Evolutionary conservation across 805 yeast species (phyloP), one percentile per base, ranked within the genome.

Genomic region (Ogataea pignaliae): DNA sequence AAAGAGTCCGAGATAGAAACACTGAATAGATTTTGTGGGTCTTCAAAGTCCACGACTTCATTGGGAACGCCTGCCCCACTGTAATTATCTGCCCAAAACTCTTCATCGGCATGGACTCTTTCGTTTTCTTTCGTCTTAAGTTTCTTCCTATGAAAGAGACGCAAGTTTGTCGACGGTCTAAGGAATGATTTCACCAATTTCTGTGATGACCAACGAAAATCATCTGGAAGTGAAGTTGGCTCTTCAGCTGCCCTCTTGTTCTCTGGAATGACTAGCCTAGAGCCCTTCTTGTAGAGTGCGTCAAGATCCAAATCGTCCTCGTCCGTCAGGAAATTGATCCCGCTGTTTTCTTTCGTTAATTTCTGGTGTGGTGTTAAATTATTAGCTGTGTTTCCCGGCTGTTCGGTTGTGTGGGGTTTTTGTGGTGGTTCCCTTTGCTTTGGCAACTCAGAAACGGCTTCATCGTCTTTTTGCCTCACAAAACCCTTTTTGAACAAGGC

Each of bases 41-140:
- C 63, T 34, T 56, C 66, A 8, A 62, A 68, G 33, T 51, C 59
- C 16, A 52, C 59, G 29, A 47, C 60, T 34, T 60, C 60, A 28
- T 62, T 68, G 14, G 37, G 45, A 36, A 46, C 54, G 42, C 53
- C 51, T 18, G 63, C 61, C 16, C 44, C 34, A 14, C 43, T 68
- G 60, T 81, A 84, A 54, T 75, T 80, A 29, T 70, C 71, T 1
- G 93, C 91, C 84, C 90, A 88, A 55, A 73, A 84, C 30, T 77
- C 72, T 48, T 83, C 87, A 56, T 86, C 89, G 0, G 85, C 43
- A 10, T 17, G 36, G 26, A 15, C 26, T 6, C 11, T 6, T 9
- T 3, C 26, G 10, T 28, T 38, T 10, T 21, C 28, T 6, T 10
- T 30, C 13, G 11, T 18, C 18, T 41, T 41, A 14, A n/a, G 16